Base-by-base conservation (phyloP, 2,329 filamentous ascomycete genomes). In the Magnaporthales sp. region DNA sequence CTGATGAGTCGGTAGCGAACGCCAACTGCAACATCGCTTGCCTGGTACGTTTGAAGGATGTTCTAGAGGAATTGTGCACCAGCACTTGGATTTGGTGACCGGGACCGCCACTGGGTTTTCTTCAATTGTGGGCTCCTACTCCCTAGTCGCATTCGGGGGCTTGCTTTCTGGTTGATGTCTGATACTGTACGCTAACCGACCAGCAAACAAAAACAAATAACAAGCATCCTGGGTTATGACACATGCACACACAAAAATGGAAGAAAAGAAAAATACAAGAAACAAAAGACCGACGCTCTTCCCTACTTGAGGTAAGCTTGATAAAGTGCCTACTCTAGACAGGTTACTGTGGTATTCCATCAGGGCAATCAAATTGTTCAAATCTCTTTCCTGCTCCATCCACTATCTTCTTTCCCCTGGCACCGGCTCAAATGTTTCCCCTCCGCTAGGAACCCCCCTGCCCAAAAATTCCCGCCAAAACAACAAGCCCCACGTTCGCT, bases 111-210 rank as follows among this genome's bases (percentile, higher is more conserved):
- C 54, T 4, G 24, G 54, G 54, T 58, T 58, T 58, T 58, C n/a
- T 58, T 58, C 54, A 58, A 58, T 58, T 58, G 54, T 58, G 54
- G 54, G 54, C 54, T 58, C 9, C 22, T 58, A 58, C 54, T 58
- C 54, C 24, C n/a, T 4, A 24, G 22, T 58, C 24, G 54, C n/a
- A 58, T 58, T 22, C n/a, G 54, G 54, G 54, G 54, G 22, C n/a
- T 8, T 26, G n/a, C 8, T 26, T n/a, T 58, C 54, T 58, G n/a
- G 54, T 26, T 58, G 4, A 11, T 58, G 54, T 46, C 38, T n/a
- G 3, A 15, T 38, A 46, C 19, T 46, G 38, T 46, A 46, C 38
- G 38, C 38, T 46, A 46, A 46, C 38, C 38, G 38, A 46, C 19
- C 3, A 46, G 38, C 38, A 46, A 46, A n/a, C 38, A n/a, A 46